Evolutionary conservation across 2,329 filamentous ascomycete species (phyloP).

Genomic region (Colletotrichum liaoningense): DNA sequence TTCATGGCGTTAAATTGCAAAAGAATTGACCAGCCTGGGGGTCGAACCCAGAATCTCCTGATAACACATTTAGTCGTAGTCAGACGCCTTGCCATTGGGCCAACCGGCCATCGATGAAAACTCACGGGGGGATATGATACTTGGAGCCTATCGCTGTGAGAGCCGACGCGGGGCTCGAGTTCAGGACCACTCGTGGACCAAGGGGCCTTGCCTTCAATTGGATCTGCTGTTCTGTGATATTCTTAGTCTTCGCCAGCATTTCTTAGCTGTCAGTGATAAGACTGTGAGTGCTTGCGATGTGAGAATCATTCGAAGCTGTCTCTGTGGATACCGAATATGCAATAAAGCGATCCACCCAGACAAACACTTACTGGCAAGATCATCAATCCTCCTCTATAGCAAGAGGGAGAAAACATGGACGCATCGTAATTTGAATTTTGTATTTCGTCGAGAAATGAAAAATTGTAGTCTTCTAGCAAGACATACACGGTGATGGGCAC

Average conservation of each 20-base stretch:
- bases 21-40: conserved; percentile 34
- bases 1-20: neutral
- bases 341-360: conserved; percentile 22
- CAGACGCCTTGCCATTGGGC: conserved; percentile 56
- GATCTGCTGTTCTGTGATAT: neutral
- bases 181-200: neutral
- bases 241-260: neutral
- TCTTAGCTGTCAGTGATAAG: neutral
- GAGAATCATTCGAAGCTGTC: neutral
- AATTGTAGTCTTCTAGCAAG: neutral
- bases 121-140: too few species aligned
- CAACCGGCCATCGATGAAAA: conserved; percentile 39
- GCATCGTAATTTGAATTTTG: neutral
- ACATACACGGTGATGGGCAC: conserved; percentile 18
- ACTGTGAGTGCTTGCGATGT: neutral
- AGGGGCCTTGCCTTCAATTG: neutral
- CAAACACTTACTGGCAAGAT: neutral
- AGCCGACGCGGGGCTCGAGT: neutral
- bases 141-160: fast-evolving
- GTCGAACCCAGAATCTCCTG: conserved; percentile 37
- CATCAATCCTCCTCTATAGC: neutral
- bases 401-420: neutral
- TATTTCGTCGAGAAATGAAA: conserved; percentile 4
- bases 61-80: conserved; percentile 47
- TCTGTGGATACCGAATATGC: conserved; percentile 25